Evolutionary conservation across 2,329 filamentous ascomycete species (phyloP), one percentile per base, ranked within the genome.

Genomic region (Pseudogymnoascus sp.): DNA sequence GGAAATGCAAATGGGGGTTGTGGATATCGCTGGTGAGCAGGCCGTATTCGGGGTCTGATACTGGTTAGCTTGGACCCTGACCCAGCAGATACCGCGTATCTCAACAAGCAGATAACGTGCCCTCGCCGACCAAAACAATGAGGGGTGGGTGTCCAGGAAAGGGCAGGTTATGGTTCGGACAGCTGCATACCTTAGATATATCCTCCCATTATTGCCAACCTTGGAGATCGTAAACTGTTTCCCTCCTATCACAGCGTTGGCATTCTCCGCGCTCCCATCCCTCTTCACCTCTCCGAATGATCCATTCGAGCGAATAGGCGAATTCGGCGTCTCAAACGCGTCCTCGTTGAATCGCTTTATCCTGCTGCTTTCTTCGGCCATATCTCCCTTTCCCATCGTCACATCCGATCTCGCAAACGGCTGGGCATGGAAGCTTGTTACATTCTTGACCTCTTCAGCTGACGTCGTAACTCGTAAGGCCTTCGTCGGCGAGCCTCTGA

Each of bases 171-270:
- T 62, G 61, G 61, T 65, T 66, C 62, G 65, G 62, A 56, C 62
- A 66, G 62, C 60, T 64, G 60, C 63, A 66, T 65, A 93, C 89
- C 89, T 89, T 68, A 93, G 74, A 75, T 91, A 93, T 75, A 93
- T 90, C 72, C 87, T 86, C 40, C 90, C 90, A 75, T 92, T 91
- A 72, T 91, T 90, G 24, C 89, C 89, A 65, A 93, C 89, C 74
- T 92, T 93, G 60, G 88, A 86, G 62, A 93, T 90, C 2, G 89
- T 87, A 73, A 93, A 93, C 70, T 73, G 72, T 41, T 72, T 66
- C 14, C 72, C 72, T 68, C 72, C 72, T 64, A 71, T 66, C 35
- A 84, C 82, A 62, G 80, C 83, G 56, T 85, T 84, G 63, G 80
- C 77, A 64, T 82, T 82, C 70, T 90, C 88, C 10, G 83, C 80